Percentiles rank a stretch among this genome's conserved stretches.
phyloP scores from a whole-genome alignment of 352 stramenopile species.

The Elongisporangium anandrum region DNA sequence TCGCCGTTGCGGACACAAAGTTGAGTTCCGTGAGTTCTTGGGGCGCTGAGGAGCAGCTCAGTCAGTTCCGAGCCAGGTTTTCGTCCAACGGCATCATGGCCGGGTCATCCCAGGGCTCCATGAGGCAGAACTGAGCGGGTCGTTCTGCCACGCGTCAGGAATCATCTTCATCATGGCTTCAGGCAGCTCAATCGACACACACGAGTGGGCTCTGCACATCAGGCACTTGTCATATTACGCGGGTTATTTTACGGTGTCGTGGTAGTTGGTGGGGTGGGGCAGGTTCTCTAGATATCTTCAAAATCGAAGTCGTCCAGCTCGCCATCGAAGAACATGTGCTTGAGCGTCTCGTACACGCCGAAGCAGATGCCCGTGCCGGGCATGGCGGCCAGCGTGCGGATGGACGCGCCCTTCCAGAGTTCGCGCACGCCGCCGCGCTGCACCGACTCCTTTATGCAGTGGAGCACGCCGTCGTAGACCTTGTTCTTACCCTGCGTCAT shows the following conservation, averaged over 20 bases:
- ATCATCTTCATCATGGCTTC: constrained; percentile 99
- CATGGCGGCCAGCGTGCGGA: constrained; percentile 71
- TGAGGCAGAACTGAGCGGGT: constrained; percentile 93
- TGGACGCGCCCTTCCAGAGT: constrained; percentile 69
- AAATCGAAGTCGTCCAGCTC: constrained; percentile 68
- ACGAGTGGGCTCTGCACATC: no score
- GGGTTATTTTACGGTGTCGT: no score
- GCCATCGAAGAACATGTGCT: constrained; percentile 59
- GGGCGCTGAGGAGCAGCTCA: no score
- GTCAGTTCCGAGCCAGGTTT: no score
- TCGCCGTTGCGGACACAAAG: constrained; percentile 68
- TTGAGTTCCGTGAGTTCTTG: no score
- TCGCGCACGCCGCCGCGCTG: constrained; percentile 42
- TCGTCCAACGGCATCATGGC: constrained; percentile 98
- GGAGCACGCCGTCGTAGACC: constrained; percentile 48
- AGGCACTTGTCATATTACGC: no score
- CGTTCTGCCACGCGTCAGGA: constrained; percentile 96
- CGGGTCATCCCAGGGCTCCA: constrained; percentile 98
- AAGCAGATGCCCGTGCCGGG: constrained; percentile 81
- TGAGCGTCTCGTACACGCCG: constrained; percentile 84
- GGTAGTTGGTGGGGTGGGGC: no score
- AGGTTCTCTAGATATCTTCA: constrained; percentile 22
- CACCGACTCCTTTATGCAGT: constrained; percentile 62
- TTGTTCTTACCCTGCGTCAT: constrained; percentile 80
- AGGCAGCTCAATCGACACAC: no score